Conservation (phyloP, 2,329 filamentous ascomycete species). For the Thermochaetoides dissita region DNA sequence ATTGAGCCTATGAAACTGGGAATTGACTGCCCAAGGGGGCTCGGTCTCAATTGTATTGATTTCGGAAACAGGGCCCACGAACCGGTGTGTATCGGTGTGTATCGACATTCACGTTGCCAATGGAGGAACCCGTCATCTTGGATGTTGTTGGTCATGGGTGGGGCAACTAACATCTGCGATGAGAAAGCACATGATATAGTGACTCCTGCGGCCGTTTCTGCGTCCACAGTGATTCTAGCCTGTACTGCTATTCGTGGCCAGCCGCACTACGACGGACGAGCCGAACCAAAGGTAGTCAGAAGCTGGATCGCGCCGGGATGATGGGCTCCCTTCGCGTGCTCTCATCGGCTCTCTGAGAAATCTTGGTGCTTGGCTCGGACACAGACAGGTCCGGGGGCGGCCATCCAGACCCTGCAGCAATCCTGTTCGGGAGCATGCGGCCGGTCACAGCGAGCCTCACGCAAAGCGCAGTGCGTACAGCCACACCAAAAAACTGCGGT, state of each 20-base stretch:
- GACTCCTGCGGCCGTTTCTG: slow-evolving; percentile 15
- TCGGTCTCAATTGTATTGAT: too few relatives aligned
- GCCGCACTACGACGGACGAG: slow-evolving; percentile 7
- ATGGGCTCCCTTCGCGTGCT: slow-evolving; percentile 8
- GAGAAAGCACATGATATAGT: slow-evolving; percentile 15
- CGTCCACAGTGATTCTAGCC: slow-evolving; percentile 6
- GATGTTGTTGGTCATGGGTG: too few relatives aligned
- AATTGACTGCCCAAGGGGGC: too few relatives aligned
- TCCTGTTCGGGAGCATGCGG: slow-evolving; percentile 10
- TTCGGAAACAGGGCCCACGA: too few relatives aligned
- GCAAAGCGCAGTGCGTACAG: neutral
- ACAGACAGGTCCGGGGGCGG: slow-evolving; percentile 3
- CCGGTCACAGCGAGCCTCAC: slow-evolving; percentile 1
- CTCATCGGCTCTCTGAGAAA: slow-evolving; percentile 6
- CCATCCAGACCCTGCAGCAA: slow-evolving; percentile 4
- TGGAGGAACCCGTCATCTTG: too few relatives aligned
- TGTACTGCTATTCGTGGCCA: neutral
- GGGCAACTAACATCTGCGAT: too few relatives aligned
- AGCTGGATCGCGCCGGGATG: slow-evolving; percentile 10
- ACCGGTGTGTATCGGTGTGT: too few relatives aligned
- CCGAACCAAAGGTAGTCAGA: slow-evolving; percentile 12
- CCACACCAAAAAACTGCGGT: slow-evolving; percentile 1
- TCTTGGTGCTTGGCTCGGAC: slow-evolving; percentile 5
- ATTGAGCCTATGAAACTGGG: too few relatives aligned
- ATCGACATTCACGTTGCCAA: too few relatives aligned